Evolutionary conservation across 2,329 filamentous ascomycete genomes (phyloP), one percentile per base, ranked within the genome.

Genomic region (Emergomyces orientalis): DNA sequence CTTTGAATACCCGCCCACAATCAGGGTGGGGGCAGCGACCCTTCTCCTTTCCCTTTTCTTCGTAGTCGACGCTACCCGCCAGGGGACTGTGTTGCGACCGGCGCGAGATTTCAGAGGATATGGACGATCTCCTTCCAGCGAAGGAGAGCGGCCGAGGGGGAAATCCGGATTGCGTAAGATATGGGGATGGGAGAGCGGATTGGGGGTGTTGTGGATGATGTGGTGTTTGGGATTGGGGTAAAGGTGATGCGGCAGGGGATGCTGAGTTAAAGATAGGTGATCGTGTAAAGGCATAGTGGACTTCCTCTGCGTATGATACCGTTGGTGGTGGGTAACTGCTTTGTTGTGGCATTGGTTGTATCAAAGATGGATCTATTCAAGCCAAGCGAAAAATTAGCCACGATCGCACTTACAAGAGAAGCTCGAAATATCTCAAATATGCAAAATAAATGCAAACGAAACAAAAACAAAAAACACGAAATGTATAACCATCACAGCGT

Each of bases 1-100:
- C 91, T 78, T 95, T 95, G 83, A 95, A 95, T 63, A 87, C 82
- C 70, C 89, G 87, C 66, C 91, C 90, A 70, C 91, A 96, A 63
- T 93, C 90, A 7, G 88, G 86, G 71, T 91, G 87, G 0, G 89
- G 89, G 79, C 91, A 96, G 65, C 89, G 82, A 41, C 83, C 84
- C 71, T 88, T 88, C 71, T 87, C 83, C 64, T 78, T 77, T 45
- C 74, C 73, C 72, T 90, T 87, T 71, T 88, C 87, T 32, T 80
- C 79, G 64, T 79, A 75, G 71, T 88, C 86, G 62, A 85, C 79
- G 63, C 81, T 83, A 72, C 84, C 88, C 68, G 82, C 81, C 67
- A 80, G 77, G 64, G 78, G 82, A 74, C 84, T 86, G 67, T 83
- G 77, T 69, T 81, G 81, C 0, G 86, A 85, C 60, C 76, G 84